These are phyloP conservation scores for Monilinia fructicola DNA, from an alignment of 2,329 filamentous ascomycete species.

Conservation along the genomic window DNA sequence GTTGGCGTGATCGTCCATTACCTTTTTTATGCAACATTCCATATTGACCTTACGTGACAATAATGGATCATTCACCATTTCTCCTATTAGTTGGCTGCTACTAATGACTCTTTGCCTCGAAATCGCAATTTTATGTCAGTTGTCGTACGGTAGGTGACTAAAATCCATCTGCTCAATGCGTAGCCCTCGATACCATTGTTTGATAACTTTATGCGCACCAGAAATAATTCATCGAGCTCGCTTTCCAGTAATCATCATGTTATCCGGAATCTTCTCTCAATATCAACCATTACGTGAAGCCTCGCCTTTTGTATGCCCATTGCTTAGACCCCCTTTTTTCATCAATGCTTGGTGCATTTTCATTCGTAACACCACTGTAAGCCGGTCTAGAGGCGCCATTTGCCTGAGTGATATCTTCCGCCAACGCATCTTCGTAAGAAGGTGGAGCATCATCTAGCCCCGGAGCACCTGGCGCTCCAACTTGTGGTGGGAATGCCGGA, in stretches of 20 bases:
- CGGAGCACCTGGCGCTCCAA: constrained; percentile 48
- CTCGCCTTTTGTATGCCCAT: constrained; percentile 8
- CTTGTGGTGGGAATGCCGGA: constrained; percentile 59
- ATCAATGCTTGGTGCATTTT: constrained; percentile 51
- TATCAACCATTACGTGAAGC: constrained; percentile 13
- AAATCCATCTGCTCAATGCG: neutral
- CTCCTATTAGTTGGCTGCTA: neutral
- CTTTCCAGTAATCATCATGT: neutral
- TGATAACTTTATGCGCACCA: neutral
- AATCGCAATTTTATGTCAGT: neutral
- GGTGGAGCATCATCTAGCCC: constrained; percentile 77
- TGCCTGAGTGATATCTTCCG: constrained; percentile 69
- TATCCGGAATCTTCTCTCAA: neutral
- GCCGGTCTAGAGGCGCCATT: constrained; percentile 65
- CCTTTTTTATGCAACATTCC: no score
- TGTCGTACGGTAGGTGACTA: neutral
- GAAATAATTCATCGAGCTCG: neutral
- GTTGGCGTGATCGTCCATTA: neutral
- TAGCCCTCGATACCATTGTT: neutral
- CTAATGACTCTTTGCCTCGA: neutral
- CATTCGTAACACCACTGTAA: constrained; percentile 64
- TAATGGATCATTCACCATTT: neutral
- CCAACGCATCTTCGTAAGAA: constrained; percentile 92
- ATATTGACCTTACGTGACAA: neutral
- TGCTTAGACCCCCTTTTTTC: constrained; percentile 32